These are phyloP conservation scores for Psidium friedrichsthalianum DNA, from an alignment of 345 rosid genomes.

Conservation along the genomic window DNA sequence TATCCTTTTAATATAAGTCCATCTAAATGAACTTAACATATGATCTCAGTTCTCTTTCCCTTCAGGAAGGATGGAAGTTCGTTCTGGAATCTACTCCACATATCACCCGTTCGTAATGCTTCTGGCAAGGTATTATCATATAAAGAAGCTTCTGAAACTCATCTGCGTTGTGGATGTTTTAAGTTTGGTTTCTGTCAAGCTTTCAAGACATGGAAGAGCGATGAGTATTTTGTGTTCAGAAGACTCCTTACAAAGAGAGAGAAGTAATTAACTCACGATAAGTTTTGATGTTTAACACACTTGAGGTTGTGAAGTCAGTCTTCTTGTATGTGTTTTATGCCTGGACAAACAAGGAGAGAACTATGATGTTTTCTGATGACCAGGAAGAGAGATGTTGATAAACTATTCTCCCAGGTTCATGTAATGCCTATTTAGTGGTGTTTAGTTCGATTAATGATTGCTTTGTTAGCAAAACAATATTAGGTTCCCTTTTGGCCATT, in stretches of 20 bases:
- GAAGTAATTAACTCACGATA: neutral
- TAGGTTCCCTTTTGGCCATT: neutral
- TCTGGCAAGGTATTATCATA: conserved; percentile 71
- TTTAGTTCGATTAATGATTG: neutral
- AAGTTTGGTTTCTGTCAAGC: neutral
- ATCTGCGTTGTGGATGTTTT: neutral
- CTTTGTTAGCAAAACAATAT: neutral
- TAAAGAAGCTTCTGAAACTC: neutral
- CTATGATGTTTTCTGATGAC: neutral
- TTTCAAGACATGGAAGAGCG: neutral
- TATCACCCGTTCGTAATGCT: conserved; percentile 89
- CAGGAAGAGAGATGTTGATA: neutral
- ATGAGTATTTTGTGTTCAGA: neutral
- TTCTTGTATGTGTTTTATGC: neutral
- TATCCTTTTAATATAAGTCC: conserved; percentile 5
- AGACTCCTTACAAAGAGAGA: neutral
- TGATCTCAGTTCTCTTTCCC: neutral
- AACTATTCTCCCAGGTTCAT: neutral
- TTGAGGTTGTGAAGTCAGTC: neutral
- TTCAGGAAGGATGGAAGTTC: conserved; percentile 71
- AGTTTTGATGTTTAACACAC: neutral
- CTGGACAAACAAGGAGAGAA: neutral
- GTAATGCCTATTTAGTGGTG: neutral
- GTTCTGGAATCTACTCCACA: conserved; percentile 90
- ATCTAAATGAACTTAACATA: neutral